A percentile compares a stretch with the other conserved stretches of the same genome.
phyloP scores from a whole-genome alignment of 1,139 yeast genomes.

The Magnusiomyces magnusii region DNA sequence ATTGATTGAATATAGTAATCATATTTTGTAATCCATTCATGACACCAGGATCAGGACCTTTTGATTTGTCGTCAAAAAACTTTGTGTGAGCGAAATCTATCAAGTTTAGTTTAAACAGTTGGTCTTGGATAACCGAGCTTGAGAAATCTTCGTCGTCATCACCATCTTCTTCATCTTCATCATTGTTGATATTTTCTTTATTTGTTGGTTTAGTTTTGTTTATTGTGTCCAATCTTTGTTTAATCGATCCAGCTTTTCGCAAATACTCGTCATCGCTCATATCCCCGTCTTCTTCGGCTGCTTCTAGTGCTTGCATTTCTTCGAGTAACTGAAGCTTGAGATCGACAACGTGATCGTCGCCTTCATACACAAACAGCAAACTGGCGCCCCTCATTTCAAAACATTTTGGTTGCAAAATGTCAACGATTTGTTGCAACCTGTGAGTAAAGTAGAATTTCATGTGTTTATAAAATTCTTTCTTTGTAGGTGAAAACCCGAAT shows the following conservation, averaged over 20 bases:
- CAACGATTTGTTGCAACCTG: conserved; percentile 57
- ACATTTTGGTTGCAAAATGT: conserved; percentile 54
- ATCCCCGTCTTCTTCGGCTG: conserved; percentile 26
- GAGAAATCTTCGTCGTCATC: conserved; percentile 25
- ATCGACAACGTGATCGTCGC: conserved; percentile 40
- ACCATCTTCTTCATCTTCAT: conserved; percentile 25
- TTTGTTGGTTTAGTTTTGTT: conserved; percentile 20
- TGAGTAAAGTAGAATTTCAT: conserved; percentile 40
- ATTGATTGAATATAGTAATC: no score
- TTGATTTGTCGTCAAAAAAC: conserved; percentile 44
- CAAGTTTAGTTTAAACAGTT: conserved; percentile 50
- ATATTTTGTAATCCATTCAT: conserved; percentile 60
- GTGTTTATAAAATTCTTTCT: not conserved
- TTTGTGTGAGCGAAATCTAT: conserved; percentile 91
- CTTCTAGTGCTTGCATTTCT: conserved; percentile 31
- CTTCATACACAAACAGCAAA: conserved; percentile 66
- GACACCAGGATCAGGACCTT: conserved; percentile 66
- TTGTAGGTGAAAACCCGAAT: not conserved
- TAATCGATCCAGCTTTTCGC: conserved; percentile 21
- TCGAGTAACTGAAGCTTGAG: conserved; percentile 23
- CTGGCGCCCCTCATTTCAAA: conserved; percentile 69
- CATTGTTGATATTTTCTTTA: conserved; percentile 16
- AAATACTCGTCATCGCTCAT: conserved; percentile 15
- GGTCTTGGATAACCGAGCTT: conserved; percentile 21
- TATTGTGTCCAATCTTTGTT: conserved; percentile 26